Conservation (phyloP, 2,329 filamentous ascomycete genomes). For the Capronia epimyces region DNA sequence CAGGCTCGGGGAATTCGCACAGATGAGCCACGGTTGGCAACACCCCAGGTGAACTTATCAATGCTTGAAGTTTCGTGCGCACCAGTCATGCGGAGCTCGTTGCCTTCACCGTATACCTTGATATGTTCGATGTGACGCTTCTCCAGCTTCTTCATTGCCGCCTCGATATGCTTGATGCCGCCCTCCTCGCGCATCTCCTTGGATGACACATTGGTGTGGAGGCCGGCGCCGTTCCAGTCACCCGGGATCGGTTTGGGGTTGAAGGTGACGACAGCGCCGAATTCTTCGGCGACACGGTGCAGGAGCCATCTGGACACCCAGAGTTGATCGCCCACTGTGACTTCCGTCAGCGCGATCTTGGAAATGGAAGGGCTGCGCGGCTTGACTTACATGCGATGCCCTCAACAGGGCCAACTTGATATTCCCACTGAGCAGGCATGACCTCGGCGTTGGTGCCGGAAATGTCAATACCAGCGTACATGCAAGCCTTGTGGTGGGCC, state of each 20-base stretch:
- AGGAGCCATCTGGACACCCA: slow-evolving; percentile 90
- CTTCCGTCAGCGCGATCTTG: slow-evolving; percentile 28
- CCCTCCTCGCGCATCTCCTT: slow-evolving; percentile 82
- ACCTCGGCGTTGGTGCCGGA: slow-evolving; percentile 99
- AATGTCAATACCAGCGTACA: slow-evolving; percentile 87
- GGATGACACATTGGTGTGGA: slow-evolving; percentile 91
- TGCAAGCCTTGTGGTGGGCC: slow-evolving; percentile 82
- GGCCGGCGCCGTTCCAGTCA: slow-evolving; percentile 94
- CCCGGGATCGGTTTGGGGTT: slow-evolving; percentile 92
- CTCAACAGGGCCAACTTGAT: slow-evolving; percentile 84
- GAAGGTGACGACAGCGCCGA: slow-evolving; percentile 91
- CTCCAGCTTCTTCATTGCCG: slow-evolving; percentile 76
- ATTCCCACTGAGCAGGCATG: slow-evolving; percentile 97
- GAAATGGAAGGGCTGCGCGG: background rate
- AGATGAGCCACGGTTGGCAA: slow-evolving; percentile 91
- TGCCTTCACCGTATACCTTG: slow-evolving; percentile 90
- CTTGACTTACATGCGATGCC: slow-evolving; percentile 73
- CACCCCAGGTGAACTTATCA: slow-evolving; percentile 87
- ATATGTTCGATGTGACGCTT: slow-evolving; percentile 77
- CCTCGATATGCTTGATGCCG: slow-evolving; percentile 93
- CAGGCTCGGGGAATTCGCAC: slow-evolving; percentile 85
- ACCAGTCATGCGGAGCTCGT: slow-evolving; percentile 88
- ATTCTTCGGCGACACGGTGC: slow-evolving; percentile 88
- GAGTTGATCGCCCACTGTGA: slow-evolving; percentile 88
- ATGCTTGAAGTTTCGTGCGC: slow-evolving; percentile 90